Conservation (phyloP, 371 early-diverging fungal species). For the Mortierella sp. region DNA sequence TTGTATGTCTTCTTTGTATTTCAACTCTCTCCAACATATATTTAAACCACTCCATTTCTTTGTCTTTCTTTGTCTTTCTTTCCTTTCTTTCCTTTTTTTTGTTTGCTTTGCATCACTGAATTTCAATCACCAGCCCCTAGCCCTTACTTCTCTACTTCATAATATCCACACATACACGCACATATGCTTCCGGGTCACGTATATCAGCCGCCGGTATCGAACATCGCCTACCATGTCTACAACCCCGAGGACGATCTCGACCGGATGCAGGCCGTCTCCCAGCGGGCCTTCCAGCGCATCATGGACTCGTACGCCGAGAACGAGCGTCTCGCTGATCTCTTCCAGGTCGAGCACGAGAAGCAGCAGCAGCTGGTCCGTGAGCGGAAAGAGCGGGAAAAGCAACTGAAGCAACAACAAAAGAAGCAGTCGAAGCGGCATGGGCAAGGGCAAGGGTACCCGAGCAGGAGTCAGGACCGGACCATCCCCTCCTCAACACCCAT, state of each 20-base stretch:
- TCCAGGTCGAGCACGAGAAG: constrained; percentile 48
- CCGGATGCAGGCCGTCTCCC: constrained; percentile 31
- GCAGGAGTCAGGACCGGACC: constrained; percentile 2
- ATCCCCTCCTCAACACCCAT: neutral
- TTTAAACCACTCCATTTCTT: neutral
- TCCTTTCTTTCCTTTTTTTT: neutral
- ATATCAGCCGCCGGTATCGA: constrained; percentile 47
- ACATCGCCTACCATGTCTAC: constrained; percentile 54
- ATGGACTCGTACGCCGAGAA: constrained; percentile 45
- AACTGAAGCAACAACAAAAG: constrained; percentile 29
- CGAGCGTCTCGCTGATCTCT: constrained; percentile 45
- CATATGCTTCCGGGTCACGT: constrained; percentile 35
- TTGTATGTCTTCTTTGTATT: neutral
- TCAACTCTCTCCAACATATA: neutral
- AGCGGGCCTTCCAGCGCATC: constrained; percentile 43
- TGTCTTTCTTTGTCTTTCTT: neutral
- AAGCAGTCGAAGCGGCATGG: constrained; percentile 23
- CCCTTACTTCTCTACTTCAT: neutral
- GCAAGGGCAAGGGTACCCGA: constrained; percentile 2
- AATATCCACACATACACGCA: neutral
- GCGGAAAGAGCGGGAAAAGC: constrained; percentile 45
- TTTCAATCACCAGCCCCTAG: constrained; percentile 1
- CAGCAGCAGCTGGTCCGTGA: constrained; percentile 24
- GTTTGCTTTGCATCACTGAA: neutral
- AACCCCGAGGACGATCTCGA: constrained; percentile 38